Percentiles rank a stretch among this genome's conserved stretches.
Conservation (phyloP, 2,329 filamentous ascomycete species). For the Eutypella sp. region DNA sequence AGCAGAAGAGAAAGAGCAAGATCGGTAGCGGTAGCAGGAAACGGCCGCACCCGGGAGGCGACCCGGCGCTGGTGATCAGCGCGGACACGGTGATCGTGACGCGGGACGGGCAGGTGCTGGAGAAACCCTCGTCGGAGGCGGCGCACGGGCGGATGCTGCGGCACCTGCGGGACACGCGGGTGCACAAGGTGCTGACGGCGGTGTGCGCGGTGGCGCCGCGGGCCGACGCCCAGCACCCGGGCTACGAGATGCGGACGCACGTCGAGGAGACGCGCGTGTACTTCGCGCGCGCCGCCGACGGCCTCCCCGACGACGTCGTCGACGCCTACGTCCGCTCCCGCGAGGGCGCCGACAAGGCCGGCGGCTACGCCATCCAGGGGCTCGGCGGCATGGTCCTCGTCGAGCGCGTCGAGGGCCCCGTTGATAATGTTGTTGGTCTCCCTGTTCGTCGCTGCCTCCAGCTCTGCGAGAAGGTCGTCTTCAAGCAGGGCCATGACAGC, state of each 20-base stretch:
- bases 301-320: slow-evolving; percentile 72
- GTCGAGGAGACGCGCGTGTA: slow-evolving; percentile 90
- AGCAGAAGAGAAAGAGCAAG: slow-evolving; percentile 24
- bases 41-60: slow-evolving; percentile 30
- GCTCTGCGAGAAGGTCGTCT: slow-evolving; percentile 84
- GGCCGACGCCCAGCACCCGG: slow-evolving; percentile 74
- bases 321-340: slow-evolving; percentile 73
- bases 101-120: slow-evolving; percentile 69
- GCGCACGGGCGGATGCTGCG: slow-evolving; percentile 84
- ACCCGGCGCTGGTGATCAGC: slow-evolving; percentile 80
- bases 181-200: slow-evolving; percentile 82
- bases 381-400: slow-evolving; percentile 80
- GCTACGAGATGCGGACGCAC: slow-evolving; percentile 74
- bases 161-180: slow-evolving; percentile 67
- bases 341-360: slow-evolving; percentile 93
- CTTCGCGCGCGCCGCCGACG: slow-evolving; percentile 63
- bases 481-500: slow-evolving; percentile 64
- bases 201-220: slow-evolving; percentile 80
- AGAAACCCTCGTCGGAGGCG: slow-evolving; percentile 80
- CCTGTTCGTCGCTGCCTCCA: slow-evolving; percentile 73
- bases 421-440: slow-evolving; percentile 92
- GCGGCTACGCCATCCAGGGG: slow-evolving; percentile 92
- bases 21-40: background rate
- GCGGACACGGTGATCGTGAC: slow-evolving; percentile 89
- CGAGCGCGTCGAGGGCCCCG: slow-evolving; percentile 81